These are phyloP conservation scores for Colletotrichum abscissum DNA, from an alignment of 2,329 filamentous ascomycete genomes.

Conservation along the genomic window DNA sequence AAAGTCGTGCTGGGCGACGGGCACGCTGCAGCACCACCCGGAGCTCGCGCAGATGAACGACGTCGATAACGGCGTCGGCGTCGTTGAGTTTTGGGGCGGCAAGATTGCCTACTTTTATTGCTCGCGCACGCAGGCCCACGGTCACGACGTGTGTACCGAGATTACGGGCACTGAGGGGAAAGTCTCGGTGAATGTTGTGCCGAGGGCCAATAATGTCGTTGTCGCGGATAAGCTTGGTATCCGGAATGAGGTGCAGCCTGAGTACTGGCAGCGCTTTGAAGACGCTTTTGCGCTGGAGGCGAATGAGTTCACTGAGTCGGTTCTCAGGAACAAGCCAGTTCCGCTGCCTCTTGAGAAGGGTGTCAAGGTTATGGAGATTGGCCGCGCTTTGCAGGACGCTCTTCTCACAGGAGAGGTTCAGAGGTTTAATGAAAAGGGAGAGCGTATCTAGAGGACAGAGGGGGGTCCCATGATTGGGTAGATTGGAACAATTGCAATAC, in stretches of 20 bases:
- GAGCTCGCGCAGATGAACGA: constrained; percentile 45
- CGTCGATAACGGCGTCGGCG: constrained; percentile 52
- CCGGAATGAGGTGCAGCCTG: constrained; percentile 66
- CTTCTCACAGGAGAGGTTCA: background rate
- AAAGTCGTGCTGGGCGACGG: constrained; percentile 5
- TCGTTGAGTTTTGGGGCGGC: constrained; percentile 73
- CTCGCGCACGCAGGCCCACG: constrained; percentile 74
- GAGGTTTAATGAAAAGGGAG: too few species aligned
- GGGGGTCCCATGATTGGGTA: too few species aligned
- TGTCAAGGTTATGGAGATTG: constrained; percentile 69
- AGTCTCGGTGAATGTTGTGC: constrained; percentile 69
- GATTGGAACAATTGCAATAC: too few species aligned
- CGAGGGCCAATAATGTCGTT: constrained; percentile 64
- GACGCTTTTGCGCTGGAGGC: constrained; percentile 71
- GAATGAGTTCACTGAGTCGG: constrained; percentile 71
- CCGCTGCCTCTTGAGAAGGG: constrained; percentile 67
- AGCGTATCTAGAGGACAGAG: too few species aligned
- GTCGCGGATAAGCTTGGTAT: constrained; percentile 64
- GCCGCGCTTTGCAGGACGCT: constrained; percentile 66
- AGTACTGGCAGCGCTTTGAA: constrained; percentile 73
- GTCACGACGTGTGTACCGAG: constrained; percentile 75
- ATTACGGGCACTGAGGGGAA: constrained; percentile 75
- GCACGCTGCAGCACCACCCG: constrained; percentile 37
- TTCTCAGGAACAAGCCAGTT: constrained; percentile 62
- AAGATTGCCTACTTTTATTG: constrained; percentile 74